A percentile compares a stretch with the other conserved stretches of the same genome.
Conservation (phyloP, 2,329 filamentous ascomycete genomes). For the Aspergillus aculeatinus region DNA sequence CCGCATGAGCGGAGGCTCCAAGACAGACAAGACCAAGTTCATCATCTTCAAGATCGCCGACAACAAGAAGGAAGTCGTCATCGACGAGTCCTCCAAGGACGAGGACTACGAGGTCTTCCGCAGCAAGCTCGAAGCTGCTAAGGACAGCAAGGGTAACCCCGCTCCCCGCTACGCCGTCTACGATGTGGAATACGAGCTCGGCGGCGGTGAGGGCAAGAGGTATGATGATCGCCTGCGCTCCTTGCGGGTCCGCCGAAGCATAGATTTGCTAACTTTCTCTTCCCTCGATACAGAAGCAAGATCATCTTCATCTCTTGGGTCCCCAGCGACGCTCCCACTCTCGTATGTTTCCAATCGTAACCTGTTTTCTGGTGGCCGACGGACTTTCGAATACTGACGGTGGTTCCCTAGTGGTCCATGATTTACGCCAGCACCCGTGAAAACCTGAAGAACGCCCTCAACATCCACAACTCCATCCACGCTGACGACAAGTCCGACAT, state of each 20-base stretch:
- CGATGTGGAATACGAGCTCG: slow-evolving; percentile 51
- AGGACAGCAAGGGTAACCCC: slow-evolving; percentile 44
- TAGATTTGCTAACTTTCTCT: slow-evolving; percentile 18
- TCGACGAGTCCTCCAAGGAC: slow-evolving; percentile 47
- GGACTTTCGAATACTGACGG: slow-evolving; percentile 14
- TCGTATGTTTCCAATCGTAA: slow-evolving; percentile 33
- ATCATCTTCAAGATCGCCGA: slow-evolving; percentile 55
- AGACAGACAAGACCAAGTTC: slow-evolving; percentile 42
- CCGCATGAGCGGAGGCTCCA: slow-evolving; percentile 43
- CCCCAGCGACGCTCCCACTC: slow-evolving; percentile 39
- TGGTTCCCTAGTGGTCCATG: slow-evolving; percentile 44
- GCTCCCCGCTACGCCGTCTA: slow-evolving; percentile 52
- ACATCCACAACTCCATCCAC: slow-evolving; percentile 42
- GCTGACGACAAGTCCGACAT: slow-evolving; percentile 44
- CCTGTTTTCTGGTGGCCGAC: not conserved
- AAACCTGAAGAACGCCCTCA: slow-evolving; percentile 50
- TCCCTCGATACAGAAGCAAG: slow-evolving; percentile 43
- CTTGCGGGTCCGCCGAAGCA: not conserved
- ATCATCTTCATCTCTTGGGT: slow-evolving; percentile 54
- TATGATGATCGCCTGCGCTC: slow-evolving; percentile 25
- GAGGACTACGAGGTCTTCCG: slow-evolving; percentile 51
- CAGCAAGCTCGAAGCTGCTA: slow-evolving; percentile 44
- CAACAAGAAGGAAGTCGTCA: slow-evolving; percentile 50
- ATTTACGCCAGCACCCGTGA: slow-evolving; percentile 52
- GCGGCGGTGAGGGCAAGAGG: slow-evolving; percentile 50